A percentile compares a stretch with the other conserved stretches of the same genome.
These are phyloP conservation scores for Panaeolus cyanescens DNA, from an alignment of 768 basidiomycete species.

Conservation along the genomic window DNA sequence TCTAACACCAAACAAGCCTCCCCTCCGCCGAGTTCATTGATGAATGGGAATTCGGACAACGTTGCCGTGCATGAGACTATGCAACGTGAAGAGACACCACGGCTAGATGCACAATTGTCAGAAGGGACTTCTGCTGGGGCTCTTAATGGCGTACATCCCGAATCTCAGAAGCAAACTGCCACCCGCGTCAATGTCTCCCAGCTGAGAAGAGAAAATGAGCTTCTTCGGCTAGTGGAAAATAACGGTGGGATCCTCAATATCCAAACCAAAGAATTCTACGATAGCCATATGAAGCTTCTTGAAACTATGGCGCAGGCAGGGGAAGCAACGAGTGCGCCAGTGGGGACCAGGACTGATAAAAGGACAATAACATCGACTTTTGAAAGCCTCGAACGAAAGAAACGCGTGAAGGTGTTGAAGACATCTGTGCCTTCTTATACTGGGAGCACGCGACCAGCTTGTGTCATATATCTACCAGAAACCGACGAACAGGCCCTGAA, in stretches of 20 bases:
- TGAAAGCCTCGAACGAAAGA: conserved; percentile 61
- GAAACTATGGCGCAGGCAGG: conserved; percentile 56
- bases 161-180: not conserved
- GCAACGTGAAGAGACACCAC: no score
- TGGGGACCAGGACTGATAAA: conserved; percentile 71
- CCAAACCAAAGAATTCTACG: conserved; percentile 69
- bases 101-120: no score
- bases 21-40: not conserved
- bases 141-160: not conserved
- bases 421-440: conserved; percentile 62
- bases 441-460: conserved; percentile 58
- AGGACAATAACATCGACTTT: conserved; percentile 66
- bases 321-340: conserved; percentile 70
- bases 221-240: conserved; percentile 64
- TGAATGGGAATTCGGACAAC: not conserved
- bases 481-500: conserved; percentile 54
- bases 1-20: no score
- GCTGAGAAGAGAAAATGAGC: conserved; percentile 79
- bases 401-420: conserved; percentile 69
- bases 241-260: conserved; percentile 69
- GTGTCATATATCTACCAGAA: conserved; percentile 67
- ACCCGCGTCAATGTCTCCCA: conserved; percentile 68
- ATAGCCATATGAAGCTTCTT: conserved; percentile 65
- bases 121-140: not conserved
- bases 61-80: no score